These are phyloP conservation scores for Paraphaeosphaeria sporulosa DNA, from an alignment of 2,329 filamentous ascomycete genomes.

Conservation along the genomic window DNA sequence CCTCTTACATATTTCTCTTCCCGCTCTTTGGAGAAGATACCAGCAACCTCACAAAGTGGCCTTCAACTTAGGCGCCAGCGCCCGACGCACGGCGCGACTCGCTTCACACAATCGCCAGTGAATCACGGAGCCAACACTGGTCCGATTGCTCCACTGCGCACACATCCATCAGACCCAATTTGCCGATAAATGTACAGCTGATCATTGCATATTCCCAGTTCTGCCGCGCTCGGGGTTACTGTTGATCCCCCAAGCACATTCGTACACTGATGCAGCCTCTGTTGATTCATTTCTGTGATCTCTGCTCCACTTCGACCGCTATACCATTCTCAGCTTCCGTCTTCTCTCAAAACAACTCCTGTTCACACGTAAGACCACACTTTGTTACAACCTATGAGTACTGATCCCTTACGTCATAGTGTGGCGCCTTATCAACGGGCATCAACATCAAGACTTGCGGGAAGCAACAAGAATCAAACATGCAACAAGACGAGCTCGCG, in stretches of 20 bases:
- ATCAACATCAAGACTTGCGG: slow-evolving; percentile 55
- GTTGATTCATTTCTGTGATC: slow-evolving; percentile 48
- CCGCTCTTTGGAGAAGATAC: slow-evolving; percentile 14
- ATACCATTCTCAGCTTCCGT: slow-evolving; percentile 52
- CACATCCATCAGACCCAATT: slow-evolving; percentile 25
- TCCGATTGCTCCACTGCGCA: slow-evolving; percentile 19
- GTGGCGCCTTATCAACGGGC: slow-evolving; percentile 50
- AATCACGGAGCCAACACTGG: slow-evolving; percentile 24
- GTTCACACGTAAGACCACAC: slow-evolving; percentile 55
- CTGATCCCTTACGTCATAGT: slow-evolving; percentile 53
- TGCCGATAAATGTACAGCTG: slow-evolving; percentile 32
- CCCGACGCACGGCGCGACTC: slow-evolving; percentile 23
- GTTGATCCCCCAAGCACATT: slow-evolving; percentile 21
- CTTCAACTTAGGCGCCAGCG: slow-evolving; percentile 32
- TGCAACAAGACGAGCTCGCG: slow-evolving; percentile 83
- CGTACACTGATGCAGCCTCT: slow-evolving; percentile 44
- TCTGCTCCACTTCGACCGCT: slow-evolving; percentile 49
- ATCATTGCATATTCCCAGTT: slow-evolving; percentile 6
- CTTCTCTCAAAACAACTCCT: slow-evolving; percentile 54
- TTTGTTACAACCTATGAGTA: slow-evolving; percentile 21
- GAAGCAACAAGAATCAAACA: slow-evolving; percentile 48
- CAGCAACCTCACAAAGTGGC: slow-evolving; percentile 27
- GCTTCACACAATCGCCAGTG: slow-evolving; percentile 14
- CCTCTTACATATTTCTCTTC: slow-evolving; percentile 13
- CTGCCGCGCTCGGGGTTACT: slow-evolving; percentile 16